Conservation (phyloP, 2,329 filamentous ascomycete genomes). For the Alternaria longipes region DNA sequence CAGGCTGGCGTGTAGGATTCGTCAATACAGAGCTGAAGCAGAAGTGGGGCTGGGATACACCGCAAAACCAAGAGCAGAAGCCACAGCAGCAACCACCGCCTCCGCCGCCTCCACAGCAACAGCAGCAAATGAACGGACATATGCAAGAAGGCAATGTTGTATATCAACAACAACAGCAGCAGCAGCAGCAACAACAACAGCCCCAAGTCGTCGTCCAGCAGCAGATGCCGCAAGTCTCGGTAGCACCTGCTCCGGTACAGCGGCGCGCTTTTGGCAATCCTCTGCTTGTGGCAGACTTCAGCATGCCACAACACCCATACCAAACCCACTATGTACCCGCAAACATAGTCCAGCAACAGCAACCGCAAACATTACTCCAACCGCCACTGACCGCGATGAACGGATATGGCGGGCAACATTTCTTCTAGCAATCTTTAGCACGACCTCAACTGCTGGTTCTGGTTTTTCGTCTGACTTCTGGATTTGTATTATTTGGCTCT, state of each 20-base stretch:
- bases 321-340: conserved; percentile 82
- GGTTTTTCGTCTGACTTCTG: background rate
- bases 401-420: conserved; percentile 32
- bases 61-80: conserved; percentile 53
- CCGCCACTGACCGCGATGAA: conserved; percentile 31
- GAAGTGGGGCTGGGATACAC: conserved; percentile 75
- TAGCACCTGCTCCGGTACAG: conserved; percentile 27
- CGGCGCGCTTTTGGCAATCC: conserved; percentile 71
- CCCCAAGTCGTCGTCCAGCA: conserved; percentile 30
- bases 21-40: conserved; percentile 77
- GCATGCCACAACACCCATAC: conserved; percentile 80
- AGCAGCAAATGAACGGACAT: conserved; percentile 26
- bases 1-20: conserved; percentile 79
- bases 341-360: conserved; percentile 56
- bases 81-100: conserved; percentile 32
- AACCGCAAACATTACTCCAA: conserved; percentile 31
- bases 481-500: conserved; percentile 7
- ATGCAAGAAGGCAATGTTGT: conserved; percentile 23
- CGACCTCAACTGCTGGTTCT: background rate
- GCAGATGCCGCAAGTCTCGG: conserved; percentile 28
- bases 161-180: conserved; percentile 19
- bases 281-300: conserved; percentile 77
- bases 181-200: conserved; percentile 7
- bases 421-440: conserved; percentile 21
- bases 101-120: conserved; percentile 32